Base-by-base conservation (phyloP, 2,329 filamentous ascomycete genomes). In the Scedosporium apiospermum region DNA sequence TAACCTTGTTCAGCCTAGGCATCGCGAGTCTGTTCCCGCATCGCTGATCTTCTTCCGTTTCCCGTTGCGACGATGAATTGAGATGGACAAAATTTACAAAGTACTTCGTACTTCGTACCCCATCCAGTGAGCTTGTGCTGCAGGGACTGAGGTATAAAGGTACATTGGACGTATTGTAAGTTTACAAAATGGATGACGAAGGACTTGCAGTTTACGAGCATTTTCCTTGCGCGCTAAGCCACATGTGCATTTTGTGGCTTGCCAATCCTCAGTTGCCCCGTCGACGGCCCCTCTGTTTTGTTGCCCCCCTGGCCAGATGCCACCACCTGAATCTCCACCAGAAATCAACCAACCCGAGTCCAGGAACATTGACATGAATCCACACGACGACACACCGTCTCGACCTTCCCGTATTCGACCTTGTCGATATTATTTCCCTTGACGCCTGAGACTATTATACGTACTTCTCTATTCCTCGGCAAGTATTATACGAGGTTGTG, bases 241-340 rank as follows among this genome's bases (percentile, higher is more conserved):
- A 23, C 51, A 27, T 18, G n/a, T 23, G 23, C 51, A 30, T 10
- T 23, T 23, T 23, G 51, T 55, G 51, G 51, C 51, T 55, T 55
- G 51, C 51, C 16, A 26, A 10, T 41, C 23, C 26, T 27, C 23
- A 27, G 63, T 67, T 63, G 51, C 66, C 66, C 64, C 42, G 65
- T 58, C 66, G 63, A 67, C 66, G 55, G 65, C 66, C 65, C 66
- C 63, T 64, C 62, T 66, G 62, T 65, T 67, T 67, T 49, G 49
- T 62, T 57, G 16, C 26, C 51, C 34, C 23, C 21, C 49, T 62
- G 58, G 63, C 46, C 63, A 64, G 57, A 49, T 64, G 27, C 63
- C 63, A 60, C 46, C 58, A 60, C 26, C 58, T 60, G 58, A 46
- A 60, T 27, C 58, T 44, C 23, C 38, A 42, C 58, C 58, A 60